These are phyloP conservation scores for Torrubiellomyces zombiae DNA, from an alignment of 2,329 filamentous ascomycete genomes.

Conservation along the genomic window DNA sequence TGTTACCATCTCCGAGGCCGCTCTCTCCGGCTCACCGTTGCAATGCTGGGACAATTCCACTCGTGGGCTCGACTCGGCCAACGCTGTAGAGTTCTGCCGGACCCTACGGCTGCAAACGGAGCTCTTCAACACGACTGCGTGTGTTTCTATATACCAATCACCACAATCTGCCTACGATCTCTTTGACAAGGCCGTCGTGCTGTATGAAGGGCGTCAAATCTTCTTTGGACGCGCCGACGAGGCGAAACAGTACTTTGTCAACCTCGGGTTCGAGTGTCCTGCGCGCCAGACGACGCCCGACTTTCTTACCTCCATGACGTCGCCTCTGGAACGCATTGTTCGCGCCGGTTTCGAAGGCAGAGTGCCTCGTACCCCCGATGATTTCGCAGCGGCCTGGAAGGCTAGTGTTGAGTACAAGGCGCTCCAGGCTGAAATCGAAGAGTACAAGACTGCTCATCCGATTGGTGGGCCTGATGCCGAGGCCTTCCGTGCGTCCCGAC, in stretches of 20 bases:
- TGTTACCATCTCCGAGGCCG: constrained; percentile 45
- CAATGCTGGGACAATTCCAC: constrained; percentile 60
- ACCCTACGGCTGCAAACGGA: constrained; percentile 52
- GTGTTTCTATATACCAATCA: constrained; percentile 61
- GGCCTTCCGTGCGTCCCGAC: constrained; percentile 36
- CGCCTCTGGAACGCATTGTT: constrained; percentile 36
- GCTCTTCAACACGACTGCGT: constrained; percentile 46
- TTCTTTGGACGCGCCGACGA: constrained; percentile 43
- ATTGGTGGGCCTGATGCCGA: constrained; percentile 38
- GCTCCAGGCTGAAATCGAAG: constrained; percentile 36
- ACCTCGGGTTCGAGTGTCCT: constrained; percentile 51
- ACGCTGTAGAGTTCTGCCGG: constrained; percentile 59
- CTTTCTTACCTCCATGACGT: constrained; percentile 56
- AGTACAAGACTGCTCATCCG: constrained; percentile 35
- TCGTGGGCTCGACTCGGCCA: constrained; percentile 57
- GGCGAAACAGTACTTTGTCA: constrained; percentile 48
- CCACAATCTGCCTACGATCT: constrained; percentile 47
- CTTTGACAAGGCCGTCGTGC: constrained; percentile 41
- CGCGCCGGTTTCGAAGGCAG: constrained; percentile 38
- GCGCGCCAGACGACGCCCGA: constrained; percentile 52
- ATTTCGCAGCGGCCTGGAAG: constrained; percentile 43
- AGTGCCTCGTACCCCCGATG: constrained; percentile 42
- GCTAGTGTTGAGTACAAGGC: constrained; percentile 32
- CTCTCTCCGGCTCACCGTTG: constrained; percentile 40
- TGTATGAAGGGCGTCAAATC: constrained; percentile 46